Conservation (phyloP, 371 early-diverging fungal genomes). For the Quaeritorhiza haematococci region DNA sequence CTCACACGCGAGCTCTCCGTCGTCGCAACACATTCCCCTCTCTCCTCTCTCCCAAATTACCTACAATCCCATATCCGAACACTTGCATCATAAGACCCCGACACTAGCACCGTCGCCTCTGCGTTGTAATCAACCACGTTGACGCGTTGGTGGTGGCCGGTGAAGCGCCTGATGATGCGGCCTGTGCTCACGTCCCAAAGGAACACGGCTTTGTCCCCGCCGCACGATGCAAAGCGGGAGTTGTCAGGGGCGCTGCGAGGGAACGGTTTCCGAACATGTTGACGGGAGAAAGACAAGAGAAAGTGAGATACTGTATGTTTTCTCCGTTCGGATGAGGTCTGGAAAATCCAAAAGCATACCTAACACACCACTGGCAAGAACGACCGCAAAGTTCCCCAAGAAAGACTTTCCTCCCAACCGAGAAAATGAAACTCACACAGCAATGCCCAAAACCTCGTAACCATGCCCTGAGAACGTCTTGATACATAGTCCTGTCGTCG, state of each 20-base stretch:
- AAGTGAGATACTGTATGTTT: no score
- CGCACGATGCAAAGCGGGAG: constrained; percentile 73
- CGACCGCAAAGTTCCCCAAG: neutral
- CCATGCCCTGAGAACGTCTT: constrained; percentile 84
- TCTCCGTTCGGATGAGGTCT: neutral
- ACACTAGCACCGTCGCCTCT: constrained; percentile 72
- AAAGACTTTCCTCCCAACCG: constrained; percentile 1
- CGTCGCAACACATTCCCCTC: no score
- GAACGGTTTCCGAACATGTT: neutral
- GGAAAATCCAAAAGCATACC: neutral
- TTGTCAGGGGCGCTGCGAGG: constrained; percentile 60
- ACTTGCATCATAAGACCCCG: constrained; percentile 87
- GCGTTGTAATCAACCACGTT: constrained; percentile 78
- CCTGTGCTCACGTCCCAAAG: constrained; percentile 85
- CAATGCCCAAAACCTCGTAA: constrained; percentile 74
- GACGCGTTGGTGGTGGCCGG: constrained; percentile 80
- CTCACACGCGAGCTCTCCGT: no score
- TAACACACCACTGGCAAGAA: no score
- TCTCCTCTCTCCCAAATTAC: constrained; percentile 8
- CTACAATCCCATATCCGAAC: constrained; percentile 86
- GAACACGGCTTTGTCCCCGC: constrained; percentile 73
- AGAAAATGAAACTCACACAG: constrained; percentile 46
- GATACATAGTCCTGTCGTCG: constrained; percentile 58
- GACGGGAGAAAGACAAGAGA: neutral
- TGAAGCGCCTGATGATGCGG: constrained; percentile 61